phyloP scores from a whole-genome alignment of 73 alveolate genomes.

The Paramecium biaurelia region DNA sequence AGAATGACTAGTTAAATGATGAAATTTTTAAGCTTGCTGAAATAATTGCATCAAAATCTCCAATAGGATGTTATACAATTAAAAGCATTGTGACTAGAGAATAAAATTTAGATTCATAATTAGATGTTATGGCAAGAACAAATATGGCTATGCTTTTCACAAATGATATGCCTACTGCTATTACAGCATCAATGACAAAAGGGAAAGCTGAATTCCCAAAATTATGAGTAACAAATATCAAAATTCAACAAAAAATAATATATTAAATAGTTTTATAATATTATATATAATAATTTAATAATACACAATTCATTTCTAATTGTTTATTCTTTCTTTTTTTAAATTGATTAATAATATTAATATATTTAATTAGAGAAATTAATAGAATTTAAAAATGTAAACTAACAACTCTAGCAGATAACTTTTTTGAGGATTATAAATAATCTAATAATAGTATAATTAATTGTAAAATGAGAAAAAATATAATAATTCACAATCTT shows the following conservation, averaged over 20 bases:
- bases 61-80: constrained; percentile 1
- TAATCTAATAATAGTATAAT: no score
- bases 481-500: neutral
- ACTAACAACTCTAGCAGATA: no score
- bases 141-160: constrained; percentile 42
- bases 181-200: neutral
- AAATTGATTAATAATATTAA: no score
- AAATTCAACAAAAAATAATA: neutral
- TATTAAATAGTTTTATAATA: no score
- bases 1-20: neutral
- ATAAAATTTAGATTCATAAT: neutral
- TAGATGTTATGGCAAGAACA: constrained; percentile 53
- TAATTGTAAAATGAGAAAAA: no score
- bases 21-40: constrained; percentile 43
- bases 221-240: constrained; percentile 14
- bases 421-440: no score
- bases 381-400: neutral
- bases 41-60: neutral
- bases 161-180: neutral
- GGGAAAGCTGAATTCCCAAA: constrained; percentile 8
- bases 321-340: no score
- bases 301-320: no score
- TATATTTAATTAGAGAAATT: no score
- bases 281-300: no score
- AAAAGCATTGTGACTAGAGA: constrained; percentile 31